Evolutionary conservation across 73 alveolate genomes (phyloP).

Genomic region (Tetrahymena thermophila): DNA sequence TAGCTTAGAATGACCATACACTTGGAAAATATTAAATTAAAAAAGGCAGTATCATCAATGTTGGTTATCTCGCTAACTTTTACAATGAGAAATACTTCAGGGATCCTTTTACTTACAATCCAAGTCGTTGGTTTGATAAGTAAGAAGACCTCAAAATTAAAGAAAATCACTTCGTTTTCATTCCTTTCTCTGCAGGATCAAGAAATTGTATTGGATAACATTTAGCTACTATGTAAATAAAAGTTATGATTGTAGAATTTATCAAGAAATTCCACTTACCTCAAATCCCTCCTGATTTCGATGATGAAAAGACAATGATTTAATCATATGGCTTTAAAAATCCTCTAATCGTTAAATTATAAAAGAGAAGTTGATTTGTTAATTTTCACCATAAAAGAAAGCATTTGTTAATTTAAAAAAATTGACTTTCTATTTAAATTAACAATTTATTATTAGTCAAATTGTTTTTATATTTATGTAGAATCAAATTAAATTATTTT

Average conservation of each 20-base stretch:
- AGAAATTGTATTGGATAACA: conserved; percentile 20
- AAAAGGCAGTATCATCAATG: neutral
- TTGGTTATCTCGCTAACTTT: neutral
- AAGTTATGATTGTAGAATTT: neutral
- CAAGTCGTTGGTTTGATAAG: conserved; percentile 1
- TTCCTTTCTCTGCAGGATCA: conserved; percentile 15
- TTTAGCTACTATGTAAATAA: neutral
- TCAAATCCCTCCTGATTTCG: neutral
- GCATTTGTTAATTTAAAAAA: too few relatives aligned
- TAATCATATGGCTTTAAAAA: neutral
- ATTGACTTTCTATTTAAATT: too few relatives aligned
- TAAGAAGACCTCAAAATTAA: neutral
- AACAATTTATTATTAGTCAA: too few relatives aligned
- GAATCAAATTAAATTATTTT: too few relatives aligned
- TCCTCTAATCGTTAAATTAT: neutral
- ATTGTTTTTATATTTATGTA: too few relatives aligned
- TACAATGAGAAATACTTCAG: neutral
- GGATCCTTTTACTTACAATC: neutral
- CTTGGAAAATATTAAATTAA: conserved; percentile 14
- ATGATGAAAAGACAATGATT: neutral
- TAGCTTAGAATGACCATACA: conserved; percentile 3
- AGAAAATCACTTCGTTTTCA: neutral
- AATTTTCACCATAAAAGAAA: too few relatives aligned
- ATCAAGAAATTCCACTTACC: neutral
- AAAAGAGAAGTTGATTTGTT: neutral